These are phyloP conservation scores for Vigna hirtella DNA, from an alignment of 306 rosid species.

Conservation along the genomic window DNA sequence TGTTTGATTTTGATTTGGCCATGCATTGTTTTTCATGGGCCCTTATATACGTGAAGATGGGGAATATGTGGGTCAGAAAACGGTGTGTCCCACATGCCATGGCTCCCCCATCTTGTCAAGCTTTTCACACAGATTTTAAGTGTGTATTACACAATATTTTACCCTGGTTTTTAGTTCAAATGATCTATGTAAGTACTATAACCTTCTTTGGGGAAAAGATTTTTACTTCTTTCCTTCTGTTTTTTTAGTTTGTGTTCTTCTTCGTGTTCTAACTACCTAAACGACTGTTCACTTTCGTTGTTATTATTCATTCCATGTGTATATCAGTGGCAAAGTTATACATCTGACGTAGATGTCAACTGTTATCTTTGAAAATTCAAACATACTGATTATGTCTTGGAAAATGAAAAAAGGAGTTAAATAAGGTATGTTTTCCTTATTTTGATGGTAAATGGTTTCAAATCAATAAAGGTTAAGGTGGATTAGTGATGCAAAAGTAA, in stretches of 20 bases:
- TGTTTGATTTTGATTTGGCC: constrained; percentile 65
- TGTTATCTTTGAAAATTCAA: constrained; percentile 15
- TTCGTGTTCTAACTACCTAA: not conserved
- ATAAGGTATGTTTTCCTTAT: constrained; percentile 39
- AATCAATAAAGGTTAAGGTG: constrained; percentile 53
- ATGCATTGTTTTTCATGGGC: constrained; percentile 76
- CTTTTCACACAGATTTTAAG: constrained; percentile 53
- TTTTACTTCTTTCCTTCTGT: not conserved
- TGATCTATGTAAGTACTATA: not conserved
- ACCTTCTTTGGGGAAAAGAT: not conserved
- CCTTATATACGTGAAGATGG: constrained; percentile 74
- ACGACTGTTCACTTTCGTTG: constrained; percentile 30
- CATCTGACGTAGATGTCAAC: constrained; percentile 9
- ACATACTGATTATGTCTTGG: constrained; percentile 29
- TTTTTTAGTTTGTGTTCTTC: not conserved
- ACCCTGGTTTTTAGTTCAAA: constrained; percentile 41
- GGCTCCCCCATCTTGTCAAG: constrained; percentile 54
- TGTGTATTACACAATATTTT: constrained; percentile 7
- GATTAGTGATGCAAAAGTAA: constrained; percentile 60
- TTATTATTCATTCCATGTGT: constrained; percentile 25
- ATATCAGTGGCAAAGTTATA: constrained; percentile 19
- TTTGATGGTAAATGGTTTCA: constrained; percentile 53
- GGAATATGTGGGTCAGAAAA: constrained; percentile 53
- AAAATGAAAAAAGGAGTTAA: constrained; percentile 34
- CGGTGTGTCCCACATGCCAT: constrained; percentile 55